Base-by-base conservation (phyloP, 1,284 basidiomycete species). In the Tremellales sp. region DNA sequence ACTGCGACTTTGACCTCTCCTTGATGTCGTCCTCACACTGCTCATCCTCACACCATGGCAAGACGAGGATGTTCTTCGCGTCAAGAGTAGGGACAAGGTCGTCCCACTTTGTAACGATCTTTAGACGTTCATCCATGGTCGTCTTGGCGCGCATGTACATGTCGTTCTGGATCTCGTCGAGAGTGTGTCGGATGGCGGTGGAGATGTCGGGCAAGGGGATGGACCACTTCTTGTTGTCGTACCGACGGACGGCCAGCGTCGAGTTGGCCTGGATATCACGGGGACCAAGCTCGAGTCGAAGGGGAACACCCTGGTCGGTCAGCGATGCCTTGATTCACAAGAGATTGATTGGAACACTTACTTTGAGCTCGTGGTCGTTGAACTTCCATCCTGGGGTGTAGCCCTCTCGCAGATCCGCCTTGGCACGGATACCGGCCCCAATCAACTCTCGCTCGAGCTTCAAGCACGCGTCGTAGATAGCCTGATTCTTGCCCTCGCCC, bases 341-440 rank as follows among this genome's bases (percentile, higher is more conserved):
- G 25, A 23, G 44, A 49, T 48, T 13, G 52, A 27, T 23, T 33
- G 33, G n/a, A 40, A 6, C 24, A 15, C 44, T 56, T 54, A 85
- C 88, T 81, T 92, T 90, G 76, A 96, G 86, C 78, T 99, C 96
- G 92, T 94, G 97, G 70, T 97, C 90, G 73, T 97, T 97, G 79
- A 97, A 99, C 78, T 98, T 99, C 80, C 86, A 98, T 40, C 94
- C 94, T 13, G 94, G 94, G 43, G 91, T 97, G 77, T 98, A 96
- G 23, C 88, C 90, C 17, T 97, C 94, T 48, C 94, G 79, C 58
- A 93, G 77, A 76, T 99, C 96, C 1, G 89, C 89, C 75, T 87
- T 90, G 40, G 89, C 89, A 56, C 87, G 82, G 57, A 98, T 76
- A 42, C 85, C 92, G 10, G 78, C 81, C 59, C 82, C 84, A 72